Evolutionary conservation across 2,329 filamentous ascomycete species (phyloP).

Genomic region (Cyphellophora europaea): DNA sequence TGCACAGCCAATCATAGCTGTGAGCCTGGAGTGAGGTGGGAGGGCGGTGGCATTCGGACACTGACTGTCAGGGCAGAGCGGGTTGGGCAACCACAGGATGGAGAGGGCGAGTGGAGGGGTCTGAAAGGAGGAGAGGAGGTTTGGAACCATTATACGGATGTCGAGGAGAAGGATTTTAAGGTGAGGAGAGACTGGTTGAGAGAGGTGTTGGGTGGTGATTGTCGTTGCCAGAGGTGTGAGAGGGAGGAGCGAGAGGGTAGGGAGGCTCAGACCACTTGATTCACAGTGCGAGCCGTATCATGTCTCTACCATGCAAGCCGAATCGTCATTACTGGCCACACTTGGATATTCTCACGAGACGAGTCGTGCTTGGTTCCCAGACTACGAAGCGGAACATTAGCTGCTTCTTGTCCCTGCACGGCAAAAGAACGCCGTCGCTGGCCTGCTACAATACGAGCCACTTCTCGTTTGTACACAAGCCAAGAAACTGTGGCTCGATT

Average conservation of each 20-base stretch:
- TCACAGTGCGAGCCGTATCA: no score
- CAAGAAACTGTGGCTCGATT: no score
- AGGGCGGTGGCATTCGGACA: constrained; percentile 43
- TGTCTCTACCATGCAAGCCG: no score
- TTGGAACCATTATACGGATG: constrained; percentile 91
- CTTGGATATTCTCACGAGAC: no score
- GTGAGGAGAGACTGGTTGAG: constrained; percentile 80
- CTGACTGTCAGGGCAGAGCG: constrained; percentile 11
- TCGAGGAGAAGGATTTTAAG: constrained; percentile 68
- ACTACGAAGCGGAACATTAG: no score
- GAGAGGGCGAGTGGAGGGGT: constrained; percentile 44
- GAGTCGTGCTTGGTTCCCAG: no score
- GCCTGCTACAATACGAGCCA: no score
- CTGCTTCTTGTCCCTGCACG: no score
- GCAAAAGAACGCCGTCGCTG: no score
- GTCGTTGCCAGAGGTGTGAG: constrained; percentile 70
- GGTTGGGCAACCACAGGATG: constrained; percentile 13
- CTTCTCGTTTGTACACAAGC: no score
- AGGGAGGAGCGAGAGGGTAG: background rate
- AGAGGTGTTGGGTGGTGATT: constrained; percentile 80
- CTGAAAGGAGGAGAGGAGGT: constrained; percentile 76
- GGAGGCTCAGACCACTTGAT: no score
- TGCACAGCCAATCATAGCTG: constrained; percentile 95
- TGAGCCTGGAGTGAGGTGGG: constrained; percentile 89
- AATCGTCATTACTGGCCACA: no score